Base-by-base conservation (phyloP, 768 basidiomycete species). In the Lyophyllum atratum region DNA sequence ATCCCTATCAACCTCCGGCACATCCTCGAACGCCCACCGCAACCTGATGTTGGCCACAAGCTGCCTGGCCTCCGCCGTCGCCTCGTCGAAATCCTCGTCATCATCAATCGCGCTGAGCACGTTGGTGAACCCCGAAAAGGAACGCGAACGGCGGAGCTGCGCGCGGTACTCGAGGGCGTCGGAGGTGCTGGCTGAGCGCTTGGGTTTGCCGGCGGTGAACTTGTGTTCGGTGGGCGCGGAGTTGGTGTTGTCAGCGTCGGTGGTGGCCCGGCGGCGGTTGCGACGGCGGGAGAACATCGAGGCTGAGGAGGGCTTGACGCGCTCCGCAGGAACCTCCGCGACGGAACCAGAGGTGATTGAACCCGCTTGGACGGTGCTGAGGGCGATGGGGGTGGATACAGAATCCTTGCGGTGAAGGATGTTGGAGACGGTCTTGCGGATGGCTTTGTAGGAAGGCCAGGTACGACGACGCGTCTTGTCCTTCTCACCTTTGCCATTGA, bases 91-190 rank as follows among this genome's bases (percentile, higher is more conserved):
- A 17, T 45, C 62, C 1, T 31, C 51, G 9, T 59, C 64, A 17
- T 49, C 59, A 15, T 55, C 50, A 4, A 65, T 59, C 2, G 40
- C 54, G 19, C 28, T 42, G 9, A 61, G 55, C 10, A 59, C 48
- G 22, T 53, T 55, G 5, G 62, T 53, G 50, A 61, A 63, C 1
- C 56, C 64, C 0, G 59, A 60, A 49, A 65, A 63, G 3, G 64
- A 65, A 15, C 57, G 58, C 0, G 64, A 61, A n/a, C 54, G 59
- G 19, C 48, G 59, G 24, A 65, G 40, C 17, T 52, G 52, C 12
- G 56, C 40, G 11, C 44, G 50, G 17, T 44, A 44, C 12, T 47
- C 25, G 11, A 51, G 11, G 4, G 39, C 44, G 19, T 52, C 28
- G 11, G 5, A 5, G 4, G 21, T 54, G 15, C 25, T 37, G 24